These are phyloP conservation scores for Termitomyces titanicus DNA, from an alignment of 768 basidiomycete genomes.

Conservation along the genomic window DNA sequence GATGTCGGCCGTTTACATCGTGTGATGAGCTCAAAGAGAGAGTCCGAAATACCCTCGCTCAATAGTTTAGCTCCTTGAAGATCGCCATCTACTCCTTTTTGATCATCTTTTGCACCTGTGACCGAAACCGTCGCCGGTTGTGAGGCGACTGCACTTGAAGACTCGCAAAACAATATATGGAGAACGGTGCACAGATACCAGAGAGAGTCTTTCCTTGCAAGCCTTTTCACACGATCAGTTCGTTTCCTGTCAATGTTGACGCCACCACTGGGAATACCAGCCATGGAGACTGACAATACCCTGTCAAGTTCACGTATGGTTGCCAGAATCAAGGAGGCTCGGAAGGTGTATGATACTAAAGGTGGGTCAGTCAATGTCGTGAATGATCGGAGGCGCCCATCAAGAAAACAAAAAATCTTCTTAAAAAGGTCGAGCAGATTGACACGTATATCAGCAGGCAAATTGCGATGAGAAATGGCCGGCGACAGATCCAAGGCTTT, in stretches of 20 bases:
- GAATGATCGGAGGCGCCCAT: conserved; percentile 5
- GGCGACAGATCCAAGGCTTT: conserved; percentile 6
- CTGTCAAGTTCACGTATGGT: conserved; percentile 34
- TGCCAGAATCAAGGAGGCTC: conserved; percentile 32
- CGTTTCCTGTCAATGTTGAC: not conserved
- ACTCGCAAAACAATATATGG: conserved; percentile 29
- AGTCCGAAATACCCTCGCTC: conserved; percentile 12
- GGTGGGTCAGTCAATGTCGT: conserved; percentile 7
- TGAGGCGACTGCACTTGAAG: not conserved
- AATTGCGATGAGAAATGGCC: not conserved
- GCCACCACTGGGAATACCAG: not conserved
- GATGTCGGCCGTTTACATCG: conserved; percentile 9
- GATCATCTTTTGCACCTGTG: not conserved
- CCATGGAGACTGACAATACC: conserved; percentile 18
- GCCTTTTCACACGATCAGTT: conserved; percentile 29
- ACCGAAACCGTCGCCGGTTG: conserved; percentile 1
- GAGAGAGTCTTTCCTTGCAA: conserved; percentile 44
- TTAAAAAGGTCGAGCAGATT: conserved; percentile 26
- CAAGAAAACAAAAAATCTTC: conserved; percentile 16
- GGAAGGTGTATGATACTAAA: conserved; percentile 17
- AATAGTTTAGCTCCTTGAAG: conserved; percentile 6
- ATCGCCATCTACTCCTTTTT: not conserved
- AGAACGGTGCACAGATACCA: conserved; percentile 52
- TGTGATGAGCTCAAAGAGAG: conserved; percentile 13
- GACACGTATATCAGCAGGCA: conserved; percentile 23